Evolutionary conservation across 192 early-diverging fungal species (phyloP).

Genomic region (Backusella liffmaniae): DNA sequence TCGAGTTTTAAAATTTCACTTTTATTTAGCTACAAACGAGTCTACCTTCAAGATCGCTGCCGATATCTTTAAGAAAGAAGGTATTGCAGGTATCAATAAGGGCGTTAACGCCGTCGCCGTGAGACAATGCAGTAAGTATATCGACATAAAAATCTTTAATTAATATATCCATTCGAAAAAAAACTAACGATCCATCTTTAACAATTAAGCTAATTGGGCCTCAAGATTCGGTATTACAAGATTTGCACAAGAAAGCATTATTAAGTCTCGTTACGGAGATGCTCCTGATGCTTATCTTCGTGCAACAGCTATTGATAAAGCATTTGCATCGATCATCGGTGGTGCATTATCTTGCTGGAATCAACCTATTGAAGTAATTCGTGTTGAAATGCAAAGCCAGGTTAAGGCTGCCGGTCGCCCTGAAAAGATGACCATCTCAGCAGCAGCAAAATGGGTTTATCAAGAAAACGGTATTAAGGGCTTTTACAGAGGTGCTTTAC

Average conservation of each 20-base stretch:
- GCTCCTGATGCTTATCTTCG: slow-evolving; percentile 37
- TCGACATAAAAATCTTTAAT: not conserved
- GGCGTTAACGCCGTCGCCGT: slow-evolving; percentile 98
- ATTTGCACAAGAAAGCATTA: slow-evolving; percentile 67
- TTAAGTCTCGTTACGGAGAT: slow-evolving; percentile 52
- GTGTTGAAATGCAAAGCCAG: slow-evolving; percentile 98
- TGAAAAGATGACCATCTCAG: slow-evolving; percentile 86
- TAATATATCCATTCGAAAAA: not conserved
- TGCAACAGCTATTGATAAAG: slow-evolving; percentile 56
- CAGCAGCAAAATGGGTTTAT: slow-evolving; percentile 88
- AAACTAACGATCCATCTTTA: not conserved
- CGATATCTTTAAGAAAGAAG: slow-evolving; percentile 91
- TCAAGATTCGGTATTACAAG: slow-evolving; percentile 88
- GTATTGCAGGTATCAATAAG: slow-evolving; percentile 96
- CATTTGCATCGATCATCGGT: slow-evolving; percentile 80
- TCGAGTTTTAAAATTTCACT: not conserved
- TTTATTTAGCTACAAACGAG: slow-evolving; percentile 47
- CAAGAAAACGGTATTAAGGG: slow-evolving; percentile 86
- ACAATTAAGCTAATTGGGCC: slow-evolving; percentile 89
- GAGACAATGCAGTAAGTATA: slow-evolving; percentile 73
- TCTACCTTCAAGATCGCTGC: slow-evolving; percentile 84
- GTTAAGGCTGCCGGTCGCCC: slow-evolving; percentile 85
- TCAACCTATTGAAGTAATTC: slow-evolving; percentile 98
- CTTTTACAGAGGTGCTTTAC: slow-evolving; percentile 88
- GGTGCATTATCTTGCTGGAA: slow-evolving; percentile 97